Base-by-base conservation (phyloP, 2,329 filamentous ascomycete genomes). In the Leptographium radiaticola region DNA sequence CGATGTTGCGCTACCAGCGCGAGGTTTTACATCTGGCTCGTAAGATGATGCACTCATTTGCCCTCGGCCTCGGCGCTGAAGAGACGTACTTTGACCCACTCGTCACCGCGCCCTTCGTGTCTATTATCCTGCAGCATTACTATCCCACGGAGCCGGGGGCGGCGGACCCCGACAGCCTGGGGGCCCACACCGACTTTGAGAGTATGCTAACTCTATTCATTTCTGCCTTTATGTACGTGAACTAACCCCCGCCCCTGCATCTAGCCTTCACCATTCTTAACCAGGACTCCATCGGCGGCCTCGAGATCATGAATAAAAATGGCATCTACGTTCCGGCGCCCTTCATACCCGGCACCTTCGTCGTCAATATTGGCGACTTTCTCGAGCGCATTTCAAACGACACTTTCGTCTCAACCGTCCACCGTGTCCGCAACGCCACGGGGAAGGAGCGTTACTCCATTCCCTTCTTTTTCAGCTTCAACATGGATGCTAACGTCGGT, bases 181-280 rank as follows among this genome's bases (percentile, higher is more conserved):
- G 55, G n/a, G 55, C 55, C 7, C 55, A 56, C n/a, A 56, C 54
- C 12, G 54, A 56, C 39, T 56, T 56, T 39, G 54, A 53, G 18
- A 53, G 54, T 56, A 53, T n/a, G 13, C 4, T 33, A 20, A 9
- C n/a, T 25, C n/a, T 30, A 30, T 4, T 49, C 10, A 2, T 20
- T 18, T 20, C 5, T 25, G 18, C 30, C 48, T n/a, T 42, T 39
- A n/a, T 47, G 8, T 25, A 16, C 46, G 40, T 20, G n/a, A 20
- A 20, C 11, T 12, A 4, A 30, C 11, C 43, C 20, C 13, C 10
- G 13, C 2, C 20, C 9, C 36, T 73, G 70, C 0, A 76, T 56
- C 65, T 75, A 75, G 59, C 70, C 55, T 59, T 60, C 30, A 60
- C 59, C 1, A 55, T 60, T 15, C 55, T 60, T 11, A 53, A 49